Conservation (phyloP, 208 protist genomes). For the Naegleria gruberi region DNA sequence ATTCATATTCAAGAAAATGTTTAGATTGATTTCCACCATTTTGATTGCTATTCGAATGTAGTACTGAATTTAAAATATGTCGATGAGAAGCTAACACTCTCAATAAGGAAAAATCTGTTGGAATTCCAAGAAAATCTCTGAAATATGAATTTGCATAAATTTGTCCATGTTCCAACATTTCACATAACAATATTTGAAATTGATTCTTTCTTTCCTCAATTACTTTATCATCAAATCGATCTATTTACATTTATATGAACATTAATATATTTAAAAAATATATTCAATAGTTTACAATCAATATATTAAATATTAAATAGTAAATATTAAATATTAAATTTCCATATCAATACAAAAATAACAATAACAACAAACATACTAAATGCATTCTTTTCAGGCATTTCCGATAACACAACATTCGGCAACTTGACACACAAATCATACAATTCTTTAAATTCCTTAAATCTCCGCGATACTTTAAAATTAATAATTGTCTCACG, state of each 20-base stretch:
- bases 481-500: not conserved
- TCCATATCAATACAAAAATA: no score
- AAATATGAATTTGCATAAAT: not conserved
- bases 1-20: not conserved
- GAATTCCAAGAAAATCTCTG: not conserved
- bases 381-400: not conserved
- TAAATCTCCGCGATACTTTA: not conserved
- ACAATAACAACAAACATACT: not conserved
- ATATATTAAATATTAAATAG: not conserved
- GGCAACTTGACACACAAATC: no score
- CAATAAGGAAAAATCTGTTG: not conserved
- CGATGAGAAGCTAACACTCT: not conserved
- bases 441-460: not conserved
- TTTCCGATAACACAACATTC: not conserved
- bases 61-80: not conserved
- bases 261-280: not conserved
- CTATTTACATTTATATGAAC: no score
- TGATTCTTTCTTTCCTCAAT: not conserved
- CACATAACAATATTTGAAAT: not conserved
- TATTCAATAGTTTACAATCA: not conserved
- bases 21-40: not conserved
- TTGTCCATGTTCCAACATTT: not conserved
- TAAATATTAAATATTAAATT: not conserved
- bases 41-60: no score
- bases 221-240: not conserved